Evolutionary conservation across 441 rosid species (phyloP).

Genomic region (Eutrema salsugineum): DNA sequence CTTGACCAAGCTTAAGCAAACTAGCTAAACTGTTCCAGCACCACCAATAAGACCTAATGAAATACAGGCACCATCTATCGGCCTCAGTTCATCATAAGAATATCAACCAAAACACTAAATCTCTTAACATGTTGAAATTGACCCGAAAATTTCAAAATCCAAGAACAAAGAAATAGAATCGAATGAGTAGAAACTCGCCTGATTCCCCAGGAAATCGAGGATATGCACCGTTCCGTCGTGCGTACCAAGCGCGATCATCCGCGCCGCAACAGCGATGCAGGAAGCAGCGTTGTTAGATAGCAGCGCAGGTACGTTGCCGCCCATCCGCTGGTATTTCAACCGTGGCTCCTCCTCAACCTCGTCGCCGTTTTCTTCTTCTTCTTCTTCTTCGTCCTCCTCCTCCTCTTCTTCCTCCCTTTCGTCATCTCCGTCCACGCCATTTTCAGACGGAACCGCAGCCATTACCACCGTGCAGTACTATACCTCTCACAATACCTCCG

Average conservation of each 20-base stretch:
- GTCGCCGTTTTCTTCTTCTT: constrained; percentile 52
- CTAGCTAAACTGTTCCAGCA: neutral
- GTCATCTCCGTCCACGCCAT: constrained; percentile 94
- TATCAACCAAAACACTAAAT: neutral
- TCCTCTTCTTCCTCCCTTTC: constrained; percentile 58
- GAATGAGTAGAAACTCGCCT: constrained; percentile 36
- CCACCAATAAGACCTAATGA: neutral
- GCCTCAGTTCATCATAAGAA: neutral
- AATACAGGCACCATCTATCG: neutral
- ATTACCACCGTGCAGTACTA: constrained; percentile 33
- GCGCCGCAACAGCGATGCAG: constrained; percentile 85
- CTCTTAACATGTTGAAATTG: neutral
- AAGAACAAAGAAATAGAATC: too few species aligned
- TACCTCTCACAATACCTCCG: neutral
- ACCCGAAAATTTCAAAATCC: neutral
- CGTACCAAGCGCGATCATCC: constrained; percentile 98
- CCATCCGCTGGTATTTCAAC: constrained; percentile 95
- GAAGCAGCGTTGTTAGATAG: constrained; percentile 87
- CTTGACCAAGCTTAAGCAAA: neutral
- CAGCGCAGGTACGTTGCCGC: constrained; percentile 84
- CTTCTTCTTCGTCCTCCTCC: constrained; percentile 48
- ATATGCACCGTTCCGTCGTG: constrained; percentile 86
- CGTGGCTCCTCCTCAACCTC: constrained; percentile 95
- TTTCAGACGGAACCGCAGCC: constrained; percentile 82
- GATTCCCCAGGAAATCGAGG: constrained; percentile 96